These are phyloP conservation scores for Colletotrichum higginsianum DNA, from an alignment of 2,329 filamentous ascomycete genomes.

Conservation along the genomic window DNA sequence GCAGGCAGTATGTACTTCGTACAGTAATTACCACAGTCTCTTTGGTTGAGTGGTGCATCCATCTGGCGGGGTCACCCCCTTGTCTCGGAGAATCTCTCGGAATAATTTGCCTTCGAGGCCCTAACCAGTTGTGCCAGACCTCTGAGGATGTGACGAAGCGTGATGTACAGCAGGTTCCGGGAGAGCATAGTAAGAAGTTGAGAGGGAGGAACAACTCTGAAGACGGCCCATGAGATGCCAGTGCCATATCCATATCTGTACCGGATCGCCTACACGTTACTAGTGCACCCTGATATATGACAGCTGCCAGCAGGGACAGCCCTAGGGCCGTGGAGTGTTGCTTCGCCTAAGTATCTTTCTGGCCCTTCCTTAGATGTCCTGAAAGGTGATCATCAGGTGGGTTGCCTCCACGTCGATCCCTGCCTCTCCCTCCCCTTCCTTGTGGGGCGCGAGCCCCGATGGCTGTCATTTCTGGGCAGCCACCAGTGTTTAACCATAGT, in stretches of 20 bases:
- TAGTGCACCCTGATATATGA: background rate
- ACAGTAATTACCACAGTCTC: background rate
- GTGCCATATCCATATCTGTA: background rate
- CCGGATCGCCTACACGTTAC: background rate
- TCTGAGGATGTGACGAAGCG: background rate
- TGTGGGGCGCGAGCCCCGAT: background rate
- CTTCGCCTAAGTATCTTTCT: background rate
- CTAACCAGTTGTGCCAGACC: background rate
- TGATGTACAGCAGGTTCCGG: background rate
- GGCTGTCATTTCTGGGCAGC: slow-evolving; percentile 13
- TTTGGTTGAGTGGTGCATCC: slow-evolving; percentile 13
- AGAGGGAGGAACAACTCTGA: background rate
- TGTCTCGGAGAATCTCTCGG: slow-evolving; percentile 38
- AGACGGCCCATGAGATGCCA: background rate
- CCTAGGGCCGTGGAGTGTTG: background rate
- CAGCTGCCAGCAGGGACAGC: background rate
- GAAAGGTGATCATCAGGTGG: background rate
- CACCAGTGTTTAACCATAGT: background rate
- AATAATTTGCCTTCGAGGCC: background rate
- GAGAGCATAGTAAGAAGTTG: background rate
- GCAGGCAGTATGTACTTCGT: background rate
- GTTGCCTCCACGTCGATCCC: slow-evolving; percentile 11
- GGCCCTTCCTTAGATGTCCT: background rate
- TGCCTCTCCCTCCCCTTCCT: slow-evolving; percentile 3
- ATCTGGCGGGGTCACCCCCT: slow-evolving; percentile 14